Conservation (phyloP, 2,329 filamentous ascomycete species). For the Arthrobotrys musiformis region DNA sequence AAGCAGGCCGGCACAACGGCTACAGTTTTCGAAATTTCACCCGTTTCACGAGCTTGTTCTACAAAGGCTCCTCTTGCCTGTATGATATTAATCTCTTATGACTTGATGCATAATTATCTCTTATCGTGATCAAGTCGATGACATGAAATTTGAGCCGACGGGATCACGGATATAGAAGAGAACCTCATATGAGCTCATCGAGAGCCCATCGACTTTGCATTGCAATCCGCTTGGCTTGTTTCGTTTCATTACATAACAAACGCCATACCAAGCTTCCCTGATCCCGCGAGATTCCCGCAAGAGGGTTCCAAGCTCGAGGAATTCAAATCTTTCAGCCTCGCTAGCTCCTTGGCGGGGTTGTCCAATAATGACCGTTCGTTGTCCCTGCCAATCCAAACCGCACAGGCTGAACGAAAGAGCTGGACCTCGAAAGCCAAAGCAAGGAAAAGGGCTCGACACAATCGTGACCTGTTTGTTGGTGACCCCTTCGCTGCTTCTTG, state of each 20-base stretch:
- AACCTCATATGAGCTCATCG: too few relatives aligned
- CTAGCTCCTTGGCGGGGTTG: constrained; percentile 36
- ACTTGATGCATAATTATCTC: too few relatives aligned
- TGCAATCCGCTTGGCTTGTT: background rate
- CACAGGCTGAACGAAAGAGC: constrained; percentile 11
- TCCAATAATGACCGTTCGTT: constrained; percentile 23
- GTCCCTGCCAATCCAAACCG: too few relatives aligned
- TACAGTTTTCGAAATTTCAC: too few relatives aligned
- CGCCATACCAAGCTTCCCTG: constrained; percentile 6
- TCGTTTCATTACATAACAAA: background rate
- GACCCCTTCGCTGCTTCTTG: background rate
- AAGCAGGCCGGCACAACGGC: too few relatives aligned
- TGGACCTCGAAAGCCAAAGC: background rate
- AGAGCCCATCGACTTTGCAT: background rate
- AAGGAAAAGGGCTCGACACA: background rate
- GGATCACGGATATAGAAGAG: too few relatives aligned
- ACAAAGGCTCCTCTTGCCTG: too few relatives aligned
- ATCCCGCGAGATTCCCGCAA: constrained; percentile 7
- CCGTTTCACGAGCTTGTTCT: too few relatives aligned
- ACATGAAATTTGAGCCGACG: too few relatives aligned
- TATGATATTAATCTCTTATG: too few relatives aligned
- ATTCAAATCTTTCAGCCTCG: constrained; percentile 46
- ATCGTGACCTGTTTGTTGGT: background rate
- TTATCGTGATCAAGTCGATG: too few relatives aligned
- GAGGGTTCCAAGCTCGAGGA: background rate